These are phyloP conservation scores for Aaosphaeria arxii DNA, from an alignment of 2,329 filamentous ascomycete genomes.

Conservation along the genomic window DNA sequence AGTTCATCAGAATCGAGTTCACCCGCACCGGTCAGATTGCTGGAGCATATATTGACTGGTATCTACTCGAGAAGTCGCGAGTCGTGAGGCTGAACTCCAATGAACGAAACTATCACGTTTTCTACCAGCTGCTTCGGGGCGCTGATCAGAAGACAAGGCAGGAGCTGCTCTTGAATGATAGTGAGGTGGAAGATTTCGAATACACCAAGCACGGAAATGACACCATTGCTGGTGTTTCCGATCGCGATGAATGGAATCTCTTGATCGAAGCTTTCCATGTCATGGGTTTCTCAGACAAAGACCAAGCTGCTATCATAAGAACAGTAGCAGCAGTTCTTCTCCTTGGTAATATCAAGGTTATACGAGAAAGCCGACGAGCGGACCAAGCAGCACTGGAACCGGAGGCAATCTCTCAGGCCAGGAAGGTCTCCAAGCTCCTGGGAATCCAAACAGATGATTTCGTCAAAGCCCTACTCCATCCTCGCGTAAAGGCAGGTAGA, in stretches of 20 bases:
- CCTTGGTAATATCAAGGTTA: constrained; percentile 84
- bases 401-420: constrained; percentile 71
- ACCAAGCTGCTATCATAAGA: constrained; percentile 77
- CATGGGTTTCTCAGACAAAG: constrained; percentile 87
- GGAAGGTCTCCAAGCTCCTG: constrained; percentile 77
- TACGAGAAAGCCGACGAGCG: constrained; percentile 84
- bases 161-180: constrained; percentile 70
- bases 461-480: constrained; percentile 82
- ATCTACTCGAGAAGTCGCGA: constrained; percentile 94
- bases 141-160: constrained; percentile 71
- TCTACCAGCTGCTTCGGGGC: constrained; percentile 91
- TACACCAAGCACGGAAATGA: constrained; percentile 93
- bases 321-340: constrained; percentile 91
- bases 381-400: constrained; percentile 83
- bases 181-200: constrained; percentile 81
- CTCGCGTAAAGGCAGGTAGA: constrained; percentile 88
- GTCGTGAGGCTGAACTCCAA: constrained; percentile 84
- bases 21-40: constrained; percentile 83
- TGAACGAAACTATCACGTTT: constrained; percentile 95
- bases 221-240: constrained; percentile 84
- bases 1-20: constrained; percentile 98
- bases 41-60: constrained; percentile 98
- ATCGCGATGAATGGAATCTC: constrained; percentile 83
- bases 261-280: constrained; percentile 90
- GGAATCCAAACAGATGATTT: constrained; percentile 85